Evolutionary conservation across 1,139 yeast genomes (phyloP).

Genomic region (Zygotorulaspora mrakii): DNA sequence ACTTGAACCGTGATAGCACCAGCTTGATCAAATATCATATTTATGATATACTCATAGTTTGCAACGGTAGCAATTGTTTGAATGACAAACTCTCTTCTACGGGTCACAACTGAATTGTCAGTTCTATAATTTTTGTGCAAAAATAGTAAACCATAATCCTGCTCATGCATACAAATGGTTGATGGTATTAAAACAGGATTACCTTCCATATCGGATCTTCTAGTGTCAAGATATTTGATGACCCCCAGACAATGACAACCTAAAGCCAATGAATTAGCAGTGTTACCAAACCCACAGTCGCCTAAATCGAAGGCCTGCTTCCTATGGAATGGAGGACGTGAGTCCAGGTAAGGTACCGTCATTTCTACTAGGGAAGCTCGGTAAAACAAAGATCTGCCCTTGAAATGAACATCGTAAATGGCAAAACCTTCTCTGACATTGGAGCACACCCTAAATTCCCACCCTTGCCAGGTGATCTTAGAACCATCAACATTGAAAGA

Average conservation of each 20-base stretch:
- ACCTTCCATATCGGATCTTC: constrained; percentile 59
- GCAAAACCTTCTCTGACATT: constrained; percentile 84
- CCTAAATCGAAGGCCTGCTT: constrained; percentile 92
- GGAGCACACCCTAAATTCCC: constrained; percentile 77
- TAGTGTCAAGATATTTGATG: constrained; percentile 73
- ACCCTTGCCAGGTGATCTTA: constrained; percentile 80
- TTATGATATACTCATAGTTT: constrained; percentile 80
- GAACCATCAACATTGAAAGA: constrained; percentile 63
- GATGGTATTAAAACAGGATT: constrained; percentile 63
- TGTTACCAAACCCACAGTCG: constrained; percentile 83
- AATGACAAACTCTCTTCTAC: constrained; percentile 80
- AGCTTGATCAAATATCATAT: constrained; percentile 74
- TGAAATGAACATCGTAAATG: constrained; percentile 69
- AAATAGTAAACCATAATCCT: constrained; percentile 75
- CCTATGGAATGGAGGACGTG: constrained; percentile 85
- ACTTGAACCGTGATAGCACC: constrained; percentile 81
- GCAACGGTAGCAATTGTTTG: constrained; percentile 90
- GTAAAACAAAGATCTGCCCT: constrained; percentile 78
- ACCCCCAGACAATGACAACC: constrained; percentile 92
- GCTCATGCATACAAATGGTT: constrained; percentile 87
- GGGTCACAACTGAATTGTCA: constrained; percentile 65
- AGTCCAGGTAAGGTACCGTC: constrained; percentile 93
- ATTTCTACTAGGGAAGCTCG: constrained; percentile 78
- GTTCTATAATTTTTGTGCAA: constrained; percentile 86
- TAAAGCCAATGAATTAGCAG: constrained; percentile 67